Evolutionary conservation across 1,139 yeast species (phyloP).

Genomic region (Hansenula lynferdii): DNA sequence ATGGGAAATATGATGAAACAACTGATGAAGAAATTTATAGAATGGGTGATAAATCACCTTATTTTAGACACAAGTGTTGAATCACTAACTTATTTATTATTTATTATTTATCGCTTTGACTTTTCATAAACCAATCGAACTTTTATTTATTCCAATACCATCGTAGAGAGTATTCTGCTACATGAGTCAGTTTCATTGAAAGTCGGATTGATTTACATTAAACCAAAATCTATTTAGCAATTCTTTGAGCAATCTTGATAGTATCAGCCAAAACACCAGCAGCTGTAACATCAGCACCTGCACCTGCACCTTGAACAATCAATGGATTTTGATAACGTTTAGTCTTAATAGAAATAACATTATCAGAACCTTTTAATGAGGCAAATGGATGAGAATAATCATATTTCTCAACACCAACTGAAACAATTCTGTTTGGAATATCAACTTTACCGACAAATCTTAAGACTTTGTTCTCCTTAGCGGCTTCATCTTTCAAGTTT

Average conservation of each 20-base stretch:
- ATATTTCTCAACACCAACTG: constrained; percentile 86
- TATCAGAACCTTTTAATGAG: constrained; percentile 90
- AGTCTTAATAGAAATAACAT: constrained; percentile 87
- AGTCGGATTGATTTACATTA: too few relatives aligned
- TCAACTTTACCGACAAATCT: constrained; percentile 94
- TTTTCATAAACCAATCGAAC: too few relatives aligned
- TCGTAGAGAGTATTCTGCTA: too few relatives aligned
- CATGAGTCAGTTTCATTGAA: too few relatives aligned
- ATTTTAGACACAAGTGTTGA: background rate
- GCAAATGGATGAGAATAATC: constrained; percentile 93
- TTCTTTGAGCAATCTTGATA: constrained; percentile 85
- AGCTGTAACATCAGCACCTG: constrained; percentile 98
- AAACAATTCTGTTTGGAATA: constrained; percentile 56
- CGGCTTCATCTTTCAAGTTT: constrained; percentile 73
- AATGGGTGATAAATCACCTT: constrained; percentile 28
- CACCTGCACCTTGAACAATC: constrained; percentile 98
- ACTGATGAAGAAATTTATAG: constrained; percentile 23
- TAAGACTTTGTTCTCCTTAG: constrained; percentile 77
- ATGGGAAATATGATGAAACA: constrained; percentile 25
- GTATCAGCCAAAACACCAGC: constrained; percentile 96
- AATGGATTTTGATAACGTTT: constrained; percentile 90
- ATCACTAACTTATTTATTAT: background rate
- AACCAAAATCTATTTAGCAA: constrained; percentile 25
- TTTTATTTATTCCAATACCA: too few relatives aligned
- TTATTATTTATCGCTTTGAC: background rate